Base-by-base conservation (phyloP, 2,329 filamentous ascomycete genomes). In the Claviceps maximensis region DNA sequence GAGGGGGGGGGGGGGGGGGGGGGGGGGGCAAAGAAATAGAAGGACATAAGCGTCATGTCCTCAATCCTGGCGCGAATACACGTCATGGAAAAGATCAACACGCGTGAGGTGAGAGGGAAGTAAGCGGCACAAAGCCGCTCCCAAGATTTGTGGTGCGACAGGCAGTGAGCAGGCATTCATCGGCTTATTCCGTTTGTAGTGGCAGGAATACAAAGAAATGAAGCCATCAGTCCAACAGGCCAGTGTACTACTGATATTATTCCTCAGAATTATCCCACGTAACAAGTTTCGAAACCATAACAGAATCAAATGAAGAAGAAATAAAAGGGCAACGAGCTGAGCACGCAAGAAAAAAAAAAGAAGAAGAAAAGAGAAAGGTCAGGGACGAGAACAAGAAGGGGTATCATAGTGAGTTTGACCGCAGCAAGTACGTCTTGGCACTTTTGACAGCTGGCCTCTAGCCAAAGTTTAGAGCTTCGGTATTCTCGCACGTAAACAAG, bases 401-500 rank as follows among this genome's bases (percentile, higher is more conserved):
- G 23, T 21, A 40, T 54, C 50, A 54, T 52, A 47, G 33, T 10
- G 53, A 54, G 38, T 50, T 46, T 2, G 31, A 49, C 27, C 50
- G 53, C 25, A 47, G 29, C 2, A 46, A 33, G 33, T 49, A 52
- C 40, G 50, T 47, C 38, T 47, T 52, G 36, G 46, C 49, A 46
- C 44, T 23, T 23, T 51, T 29, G 38, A 19, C 47, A 12, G 38
- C 25, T 33, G 54, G 53, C 55, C 55, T 55, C 62, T 67, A 67
- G 54, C 60, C 62, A 56, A 60, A 56, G 58, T 57, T 55, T 57
- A 61, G 46, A 49, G 65, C 63, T 50, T 73, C 70, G 23, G 69
- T 62, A 60, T 76, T 75, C 56, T 81, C 78, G 68, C 86, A 89
- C 33, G 80, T 83, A 63, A 91, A 94, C 29, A 97, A 75, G 66